Evolutionary conservation across 306 rosid genomes (phyloP).

Genomic region (Lagenaria siceraria): DNA sequence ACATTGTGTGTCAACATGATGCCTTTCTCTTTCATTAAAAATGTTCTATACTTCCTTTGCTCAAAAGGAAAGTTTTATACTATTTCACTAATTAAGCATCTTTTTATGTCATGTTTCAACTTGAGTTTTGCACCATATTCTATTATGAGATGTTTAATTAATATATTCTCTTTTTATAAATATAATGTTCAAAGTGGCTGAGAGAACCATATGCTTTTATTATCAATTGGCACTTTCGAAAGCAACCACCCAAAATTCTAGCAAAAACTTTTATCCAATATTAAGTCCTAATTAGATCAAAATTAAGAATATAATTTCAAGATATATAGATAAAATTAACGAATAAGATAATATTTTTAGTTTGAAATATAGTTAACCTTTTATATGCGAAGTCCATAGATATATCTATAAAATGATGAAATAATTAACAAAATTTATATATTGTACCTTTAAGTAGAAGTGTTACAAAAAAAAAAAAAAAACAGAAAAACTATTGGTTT

Average conservation of each 20-base stretch:
- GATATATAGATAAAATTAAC: too few species aligned
- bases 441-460: not conserved
- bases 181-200: not conserved
- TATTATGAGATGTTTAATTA: not conserved
- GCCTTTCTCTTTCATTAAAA: not conserved
- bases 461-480: too few species aligned
- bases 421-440: not conserved
- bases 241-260: not conserved
- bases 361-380: not conserved
- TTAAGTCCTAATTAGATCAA: not conserved
- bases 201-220: not conserved
- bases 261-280: not conserved
- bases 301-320: not conserved
- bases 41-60: not conserved
- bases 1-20: not conserved
- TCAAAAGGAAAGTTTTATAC: not conserved
- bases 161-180: not conserved
- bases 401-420: not conserved
- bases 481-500: too few species aligned
- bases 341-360: not conserved
- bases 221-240: not conserved
- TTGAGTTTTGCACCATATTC: not conserved
- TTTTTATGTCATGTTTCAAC: not conserved
- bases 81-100: not conserved
- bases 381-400: not conserved